phyloP scores from a whole-genome alignment of 2,329 filamentous ascomycete species.

The Hymenoscyphus fructigenus region DNA sequence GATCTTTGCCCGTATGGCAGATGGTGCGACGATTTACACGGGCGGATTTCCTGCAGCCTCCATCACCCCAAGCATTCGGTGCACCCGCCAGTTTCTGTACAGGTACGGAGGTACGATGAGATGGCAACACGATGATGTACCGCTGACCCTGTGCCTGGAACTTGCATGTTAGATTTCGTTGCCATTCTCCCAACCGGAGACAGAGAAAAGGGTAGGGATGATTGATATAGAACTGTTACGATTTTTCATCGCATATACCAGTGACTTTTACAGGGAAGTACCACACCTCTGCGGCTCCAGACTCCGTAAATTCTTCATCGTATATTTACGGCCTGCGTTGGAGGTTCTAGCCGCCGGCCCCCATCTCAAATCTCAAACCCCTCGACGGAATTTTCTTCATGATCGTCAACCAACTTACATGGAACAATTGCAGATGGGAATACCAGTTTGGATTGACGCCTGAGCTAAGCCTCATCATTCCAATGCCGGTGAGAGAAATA shows the following conservation, averaged over 20 bases:
- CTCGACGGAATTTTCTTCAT: neutral
- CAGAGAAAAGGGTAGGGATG: neutral
- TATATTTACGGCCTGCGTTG: neutral
- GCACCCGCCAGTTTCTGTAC: neutral
- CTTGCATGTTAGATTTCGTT: neutral
- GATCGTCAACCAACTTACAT: neutral
- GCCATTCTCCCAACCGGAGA: neutral
- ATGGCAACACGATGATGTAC: neutral
- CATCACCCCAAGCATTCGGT: neutral
- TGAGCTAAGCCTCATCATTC: neutral
- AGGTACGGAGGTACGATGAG: neutral
- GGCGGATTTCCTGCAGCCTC: slow-evolving; percentile 1
- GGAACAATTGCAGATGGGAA: neutral
- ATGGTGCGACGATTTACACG: neutral
- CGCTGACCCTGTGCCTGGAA: neutral
- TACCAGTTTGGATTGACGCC: neutral
- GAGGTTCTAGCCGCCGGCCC: neutral
- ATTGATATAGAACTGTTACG: neutral
- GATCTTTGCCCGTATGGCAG: neutral
- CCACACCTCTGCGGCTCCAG: neutral
- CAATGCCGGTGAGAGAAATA: neutral
- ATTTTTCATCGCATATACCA: neutral
- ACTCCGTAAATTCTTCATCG: neutral
- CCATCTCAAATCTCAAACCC: neutral
- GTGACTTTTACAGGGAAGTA: neutral